Base-by-base conservation (phyloP, 2,329 filamentous ascomycete species). In the Conoideocrella luteorostrata region DNA sequence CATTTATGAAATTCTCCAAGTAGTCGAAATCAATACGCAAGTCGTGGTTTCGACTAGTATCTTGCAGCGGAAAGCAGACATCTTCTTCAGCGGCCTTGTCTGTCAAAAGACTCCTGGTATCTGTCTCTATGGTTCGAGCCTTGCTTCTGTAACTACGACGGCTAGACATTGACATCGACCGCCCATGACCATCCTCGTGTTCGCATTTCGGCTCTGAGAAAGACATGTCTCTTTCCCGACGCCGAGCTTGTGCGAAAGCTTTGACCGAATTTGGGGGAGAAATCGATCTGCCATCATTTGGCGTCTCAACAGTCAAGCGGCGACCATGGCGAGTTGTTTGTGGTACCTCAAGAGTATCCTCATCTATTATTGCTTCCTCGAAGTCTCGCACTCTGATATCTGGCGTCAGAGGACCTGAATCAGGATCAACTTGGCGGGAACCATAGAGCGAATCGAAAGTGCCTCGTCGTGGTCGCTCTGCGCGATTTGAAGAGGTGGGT, bases 261-360 rank as follows among this genome's bases (percentile, higher is more conserved):
- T 97, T 95, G 41, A 98, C 89, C 0, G 93, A 98, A 64, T 96
- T 98, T 7, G 93, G 93, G 10, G 91, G 91, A 5, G 93, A 97
- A 2, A 79, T 70, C 1, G 87, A 88, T 44, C 88, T 77, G 38
- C 77, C 79, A 18, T 78, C 75, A 20, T 68, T 62, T 36, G 71
- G 63, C 2, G 77, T 78, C 24, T 74, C 74, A 43, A 84, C 68
- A 40, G 77, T 77, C 45, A 75, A 71, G 45, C 77, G 74, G 13
- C 78, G 77, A 46, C 66, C 68, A 29, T 68, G 72, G 6, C 66
- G 62, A 24, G 58, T 52, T 15, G 59, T 60, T 6, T 68, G 67
- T n/a, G 74, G 72, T 6, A 62, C 67, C 12, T 67, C 68, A 52
- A 66, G 73, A 33, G 86, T 84, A 42, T 95, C 90, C 52, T 95